Evolutionary conservation across 345 rosid genomes (phyloP).

Genomic region (Punica granatum): DNA sequence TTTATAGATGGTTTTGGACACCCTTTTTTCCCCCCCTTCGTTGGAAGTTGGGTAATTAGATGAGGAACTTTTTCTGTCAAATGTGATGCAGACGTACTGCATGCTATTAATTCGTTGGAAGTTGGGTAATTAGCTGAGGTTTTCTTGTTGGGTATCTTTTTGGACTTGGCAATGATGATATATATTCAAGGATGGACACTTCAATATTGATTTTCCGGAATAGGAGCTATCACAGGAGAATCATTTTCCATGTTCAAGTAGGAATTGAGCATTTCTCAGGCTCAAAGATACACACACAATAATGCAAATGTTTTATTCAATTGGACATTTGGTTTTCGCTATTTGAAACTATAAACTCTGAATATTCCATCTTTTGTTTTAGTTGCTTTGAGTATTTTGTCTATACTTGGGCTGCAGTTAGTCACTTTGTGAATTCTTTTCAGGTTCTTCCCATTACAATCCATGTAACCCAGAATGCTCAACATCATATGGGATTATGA

Average conservation of each 20-base stretch:
- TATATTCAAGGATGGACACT: too few species aligned
- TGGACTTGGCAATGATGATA: background rate
- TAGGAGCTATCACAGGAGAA: background rate
- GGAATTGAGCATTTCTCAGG: background rate
- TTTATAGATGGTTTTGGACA: background rate
- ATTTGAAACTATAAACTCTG: too few species aligned
- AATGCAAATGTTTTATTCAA: background rate
- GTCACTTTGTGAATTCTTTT: conserved; percentile 6
- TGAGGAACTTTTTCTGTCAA: too few species aligned
- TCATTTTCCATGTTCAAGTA: background rate
- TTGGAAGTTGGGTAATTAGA: too few species aligned
- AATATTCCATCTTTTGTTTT: too few species aligned
- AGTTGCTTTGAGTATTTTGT: background rate
- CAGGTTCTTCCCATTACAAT: conserved; percentile 60
- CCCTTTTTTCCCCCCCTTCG: too few species aligned
- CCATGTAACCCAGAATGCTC: conserved; percentile 57
- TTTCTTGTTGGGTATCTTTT: background rate
- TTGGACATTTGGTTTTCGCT: too few species aligned
- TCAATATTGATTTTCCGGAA: background rate
- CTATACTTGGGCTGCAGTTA: background rate
- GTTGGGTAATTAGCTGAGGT: background rate
- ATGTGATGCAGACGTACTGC: too few species aligned
- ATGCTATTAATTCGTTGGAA: too few species aligned
- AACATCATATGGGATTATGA: conserved; percentile 41
- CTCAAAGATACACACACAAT: background rate